These are phyloP conservation scores for Tilletia indica DNA, from an alignment of 1,284 basidiomycete genomes.

Conservation along the genomic window DNA sequence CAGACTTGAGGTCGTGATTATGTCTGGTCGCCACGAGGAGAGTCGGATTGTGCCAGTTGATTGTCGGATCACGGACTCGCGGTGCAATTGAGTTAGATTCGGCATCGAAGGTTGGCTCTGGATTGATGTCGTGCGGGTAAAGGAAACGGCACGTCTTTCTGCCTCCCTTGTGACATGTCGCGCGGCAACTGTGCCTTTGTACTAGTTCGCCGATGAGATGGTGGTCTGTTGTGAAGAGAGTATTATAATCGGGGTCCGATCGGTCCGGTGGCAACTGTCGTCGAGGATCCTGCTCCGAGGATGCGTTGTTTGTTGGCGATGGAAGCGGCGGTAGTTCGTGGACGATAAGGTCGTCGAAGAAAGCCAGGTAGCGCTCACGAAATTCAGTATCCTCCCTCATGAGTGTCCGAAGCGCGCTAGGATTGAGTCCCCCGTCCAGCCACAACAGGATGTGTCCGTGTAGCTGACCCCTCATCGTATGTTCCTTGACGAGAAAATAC, in stretches of 20 bases:
- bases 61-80: background rate
- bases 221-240: too few species aligned
- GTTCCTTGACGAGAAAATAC: background rate
- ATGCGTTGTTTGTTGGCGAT: too few species aligned
- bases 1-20: slow-evolving; percentile 6
- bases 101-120: background rate
- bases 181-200: background rate
- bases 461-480: background rate
- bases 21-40: background rate
- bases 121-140: background rate
- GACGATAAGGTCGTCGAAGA: background rate
- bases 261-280: background rate
- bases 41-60: background rate
- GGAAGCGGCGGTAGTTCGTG: background rate
- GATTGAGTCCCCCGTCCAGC: background rate
- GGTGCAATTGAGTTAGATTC: background rate
- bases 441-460: background rate
- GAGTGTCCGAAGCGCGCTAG: background rate
- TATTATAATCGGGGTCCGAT: background rate
- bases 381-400: background rate
- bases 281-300: background rate
- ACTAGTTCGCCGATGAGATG: background rate
- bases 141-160: background rate
- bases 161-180: background rate
- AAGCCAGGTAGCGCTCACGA: background rate